phyloP scores from a whole-genome alignment of 805 yeast species.

The Saccharomyces jurei region DNA sequence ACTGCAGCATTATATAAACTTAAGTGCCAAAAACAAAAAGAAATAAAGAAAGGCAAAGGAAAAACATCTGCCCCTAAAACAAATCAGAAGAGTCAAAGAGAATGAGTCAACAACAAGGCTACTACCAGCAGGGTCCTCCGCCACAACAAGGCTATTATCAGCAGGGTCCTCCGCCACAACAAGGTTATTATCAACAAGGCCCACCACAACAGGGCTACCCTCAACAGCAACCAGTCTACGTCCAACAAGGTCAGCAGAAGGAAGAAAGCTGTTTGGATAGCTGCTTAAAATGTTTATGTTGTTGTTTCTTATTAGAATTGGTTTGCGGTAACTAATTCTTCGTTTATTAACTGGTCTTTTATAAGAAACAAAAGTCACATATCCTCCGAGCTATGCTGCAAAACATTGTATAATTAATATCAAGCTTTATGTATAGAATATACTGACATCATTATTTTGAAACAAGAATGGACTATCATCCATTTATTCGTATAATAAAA shows the following conservation, averaged over 20 bases:
- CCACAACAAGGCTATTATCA: conserved; percentile 13
- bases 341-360: background rate
- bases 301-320: conserved; percentile 29
- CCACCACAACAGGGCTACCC: conserved; percentile 21
- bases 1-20: background rate
- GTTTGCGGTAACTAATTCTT: conserved; percentile 14
- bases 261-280: conserved; percentile 24
- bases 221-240: conserved; percentile 25
- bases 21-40: background rate
- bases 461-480: no score
- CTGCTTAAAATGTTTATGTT: conserved; percentile 24
- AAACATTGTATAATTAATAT: background rate
- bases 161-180: conserved; percentile 17
- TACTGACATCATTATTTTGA: background rate
- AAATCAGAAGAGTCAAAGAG: background rate
- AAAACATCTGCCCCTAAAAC: background rate
- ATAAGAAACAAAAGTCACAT: background rate
- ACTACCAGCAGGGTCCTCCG: conserved; percentile 7
- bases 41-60: background rate
- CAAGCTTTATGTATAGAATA: background rate
- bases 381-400: background rate
- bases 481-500: no score
- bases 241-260: conserved; percentile 25
- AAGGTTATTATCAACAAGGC: conserved; percentile 14
- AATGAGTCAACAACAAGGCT: background rate